phyloP scores from a whole-genome alignment of 495 filamentous ascomycete genomes.

The Penicillium egyptiacum region DNA sequence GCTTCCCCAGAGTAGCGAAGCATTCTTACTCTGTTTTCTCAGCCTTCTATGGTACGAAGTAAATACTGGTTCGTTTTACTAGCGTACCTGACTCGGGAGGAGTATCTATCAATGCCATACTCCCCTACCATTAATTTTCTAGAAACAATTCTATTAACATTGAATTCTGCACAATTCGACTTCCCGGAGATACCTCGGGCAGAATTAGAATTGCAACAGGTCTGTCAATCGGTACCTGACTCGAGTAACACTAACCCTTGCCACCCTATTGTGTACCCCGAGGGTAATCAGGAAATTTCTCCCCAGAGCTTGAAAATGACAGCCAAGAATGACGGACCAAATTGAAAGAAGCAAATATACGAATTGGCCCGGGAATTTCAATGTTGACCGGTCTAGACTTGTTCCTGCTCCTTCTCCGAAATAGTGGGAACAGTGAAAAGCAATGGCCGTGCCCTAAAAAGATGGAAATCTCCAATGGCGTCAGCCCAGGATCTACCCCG shows the following conservation, averaged over 20 bases:
- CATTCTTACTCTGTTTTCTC: not conserved
- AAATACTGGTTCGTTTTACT: not conserved
- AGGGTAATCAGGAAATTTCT: slow-evolving; percentile 11
- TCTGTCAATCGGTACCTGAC: slow-evolving; percentile 19
- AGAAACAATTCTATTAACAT: not conserved
- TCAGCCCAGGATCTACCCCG: slow-evolving; percentile 20
- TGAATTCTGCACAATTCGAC: not conserved
- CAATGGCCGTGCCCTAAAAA: slow-evolving; percentile 11
- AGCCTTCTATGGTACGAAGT: not conserved
- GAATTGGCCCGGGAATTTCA: slow-evolving; percentile 16
- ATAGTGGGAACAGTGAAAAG: slow-evolving; percentile 3
- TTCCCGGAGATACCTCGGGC: slow-evolving; percentile 4
- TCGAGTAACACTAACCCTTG: slow-evolving; percentile 13
- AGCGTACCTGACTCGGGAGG: not conserved
- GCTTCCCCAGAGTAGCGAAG: slow-evolving; percentile 22
- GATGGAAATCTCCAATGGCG: slow-evolving; percentile 13
- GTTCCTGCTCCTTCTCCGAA: slow-evolving; percentile 27
- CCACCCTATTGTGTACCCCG: slow-evolving; percentile 18
- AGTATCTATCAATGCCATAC: not conserved
- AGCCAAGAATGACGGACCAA: slow-evolving; percentile 4
- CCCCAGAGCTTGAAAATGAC: slow-evolving; percentile 5
- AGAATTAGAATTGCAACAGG: slow-evolving; percentile 9
- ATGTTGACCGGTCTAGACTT: slow-evolving; percentile 33
- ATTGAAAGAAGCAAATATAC: slow-evolving; percentile 23
- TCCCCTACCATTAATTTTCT: no score